Conservation (phyloP, 345 rosid species). For the Lenwebbia sp. region DNA sequence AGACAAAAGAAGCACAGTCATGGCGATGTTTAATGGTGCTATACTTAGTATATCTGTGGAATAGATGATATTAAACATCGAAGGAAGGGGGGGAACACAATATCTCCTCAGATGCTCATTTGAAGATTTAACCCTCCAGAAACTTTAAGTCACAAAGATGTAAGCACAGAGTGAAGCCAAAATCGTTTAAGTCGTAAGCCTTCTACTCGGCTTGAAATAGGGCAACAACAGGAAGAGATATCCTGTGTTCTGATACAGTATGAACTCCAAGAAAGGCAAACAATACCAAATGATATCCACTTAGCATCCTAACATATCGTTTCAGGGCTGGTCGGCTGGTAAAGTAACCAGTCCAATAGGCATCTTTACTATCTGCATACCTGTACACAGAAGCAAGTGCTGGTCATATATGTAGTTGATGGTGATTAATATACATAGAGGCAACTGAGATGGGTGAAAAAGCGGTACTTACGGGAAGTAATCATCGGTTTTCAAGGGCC, state of each 20-base stretch:
- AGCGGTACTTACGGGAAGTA: constrained; percentile 63
- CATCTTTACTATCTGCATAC: constrained; percentile 51
- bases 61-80: background rate
- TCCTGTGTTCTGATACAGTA: background rate
- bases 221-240: background rate
- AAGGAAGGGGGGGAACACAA: background rate
- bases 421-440: background rate
- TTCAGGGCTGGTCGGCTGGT: constrained; percentile 79
- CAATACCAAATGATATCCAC: constrained; percentile 84
- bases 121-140: background rate
- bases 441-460: background rate
- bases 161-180: background rate
- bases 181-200: background rate
- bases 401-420: background rate
- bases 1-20: background rate
- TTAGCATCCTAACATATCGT: constrained; percentile 57
- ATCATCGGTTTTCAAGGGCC: constrained; percentile 83
- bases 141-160: background rate
- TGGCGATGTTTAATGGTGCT: background rate
- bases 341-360: constrained; percentile 92
- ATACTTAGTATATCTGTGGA: background rate
- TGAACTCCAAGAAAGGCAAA: background rate
- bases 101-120: background rate
- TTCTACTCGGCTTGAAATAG: background rate
- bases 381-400: constrained; percentile 20